Evolutionary conservation across 164 flowering plant genomes (phyloP).

Genomic region (Pachysandra terminalis): DNA sequence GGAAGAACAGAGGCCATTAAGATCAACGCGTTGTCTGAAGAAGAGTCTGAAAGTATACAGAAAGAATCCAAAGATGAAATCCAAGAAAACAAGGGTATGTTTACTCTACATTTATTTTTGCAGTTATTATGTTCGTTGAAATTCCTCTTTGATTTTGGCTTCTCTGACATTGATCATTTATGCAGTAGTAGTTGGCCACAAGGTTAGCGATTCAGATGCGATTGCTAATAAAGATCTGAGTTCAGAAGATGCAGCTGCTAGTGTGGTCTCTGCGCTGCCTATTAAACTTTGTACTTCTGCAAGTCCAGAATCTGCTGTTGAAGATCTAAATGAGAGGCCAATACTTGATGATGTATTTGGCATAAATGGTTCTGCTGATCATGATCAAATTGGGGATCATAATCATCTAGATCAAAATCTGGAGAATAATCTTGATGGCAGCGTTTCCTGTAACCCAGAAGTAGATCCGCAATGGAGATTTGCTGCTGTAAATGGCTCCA

Average conservation of each 20-base stretch:
- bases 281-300: no score
- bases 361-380: no score
- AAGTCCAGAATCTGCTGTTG: constrained; percentile 1
- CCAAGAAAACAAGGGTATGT: constrained; percentile 1
- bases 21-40: constrained; percentile 18
- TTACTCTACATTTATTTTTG: background rate
- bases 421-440: no score
- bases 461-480: background rate
- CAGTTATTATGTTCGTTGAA: no score
- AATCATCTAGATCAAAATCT: no score
- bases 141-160: background rate
- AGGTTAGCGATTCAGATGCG: background rate
- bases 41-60: constrained; percentile 12
- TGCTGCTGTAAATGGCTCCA: background rate
- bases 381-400: no score
- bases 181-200: no score
- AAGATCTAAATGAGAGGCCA: background rate
- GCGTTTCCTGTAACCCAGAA: no score
- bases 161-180: background rate
- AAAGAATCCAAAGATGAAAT: background rate
- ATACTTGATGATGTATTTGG: no score
- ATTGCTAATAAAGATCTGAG: constrained; percentile 3
- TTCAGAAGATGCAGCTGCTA: background rate
- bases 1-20: constrained; percentile 15
- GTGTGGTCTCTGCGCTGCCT: background rate